Evolutionary conservation across 2,329 filamentous ascomycete species (phyloP), one percentile per base, ranked within the genome.

Genomic region (Sporothrix brasiliensis): DNA sequence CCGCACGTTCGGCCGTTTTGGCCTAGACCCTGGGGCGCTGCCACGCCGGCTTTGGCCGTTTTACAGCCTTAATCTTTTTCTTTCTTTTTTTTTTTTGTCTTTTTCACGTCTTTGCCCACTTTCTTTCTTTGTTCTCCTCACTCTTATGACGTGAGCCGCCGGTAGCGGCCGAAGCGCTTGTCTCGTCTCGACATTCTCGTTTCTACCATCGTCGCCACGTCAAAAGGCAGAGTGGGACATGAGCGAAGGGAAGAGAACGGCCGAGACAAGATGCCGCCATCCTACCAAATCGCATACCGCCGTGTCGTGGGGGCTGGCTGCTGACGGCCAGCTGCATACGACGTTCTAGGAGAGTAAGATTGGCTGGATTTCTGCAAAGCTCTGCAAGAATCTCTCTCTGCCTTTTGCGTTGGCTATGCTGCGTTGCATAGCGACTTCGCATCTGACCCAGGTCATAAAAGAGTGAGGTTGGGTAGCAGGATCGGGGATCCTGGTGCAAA

Each of bases 101-200:
- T 56, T 34, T 34, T 24, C 10, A 7, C 16, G 3, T n/a, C 24
- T 34, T 7, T 34, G 16, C 11, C 14, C 16, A 4, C 4, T 30
- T 14, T 56, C 14, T 44, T 44, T 41, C 34, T 21, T 61, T 44
- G n/a, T 2, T 61, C 27, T 58, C 34, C 19, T 41, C 19, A 19
- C 16, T 19, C 9, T 7, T 44, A 44, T 61, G 34, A 61, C 34
- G 56, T 61, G 56, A 16, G 1, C n/a, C 56, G 39, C 39, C 56
- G 56, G 56, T 24, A 61, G 56, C 56, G 56, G 27, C 56, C 56
- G 56, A 41, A 24, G n/a, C 30, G n/a, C 49, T 50, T 19, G 49
- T 10, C 49, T 13, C 1, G 3, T 44, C 3, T 44, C 41, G 41
- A 0, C 11, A 14, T 13, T 34, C 34, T 34, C 7, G 34, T 34